A percentile compares a stretch with the other conserved stretches of the same genome.
Evolutionary conservation across 192 early-diverging fungal species (phyloP).

Genomic region (Linderina pennispora): DNA sequence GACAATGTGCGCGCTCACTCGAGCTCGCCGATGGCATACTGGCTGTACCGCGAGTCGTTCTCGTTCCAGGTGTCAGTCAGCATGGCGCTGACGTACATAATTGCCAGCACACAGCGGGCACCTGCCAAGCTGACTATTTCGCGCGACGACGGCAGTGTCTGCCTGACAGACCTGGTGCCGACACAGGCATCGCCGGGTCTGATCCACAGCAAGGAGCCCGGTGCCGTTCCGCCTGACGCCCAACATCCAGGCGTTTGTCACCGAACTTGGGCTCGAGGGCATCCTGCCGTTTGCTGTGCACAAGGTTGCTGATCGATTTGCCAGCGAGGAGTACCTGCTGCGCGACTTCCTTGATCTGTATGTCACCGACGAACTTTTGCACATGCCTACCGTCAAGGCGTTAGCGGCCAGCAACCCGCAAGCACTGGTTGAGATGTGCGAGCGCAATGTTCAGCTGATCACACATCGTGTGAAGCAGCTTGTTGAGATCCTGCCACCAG

Average conservation of each 20-base stretch:
- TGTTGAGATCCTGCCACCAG: constrained; percentile 29
- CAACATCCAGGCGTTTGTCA: constrained; percentile 93
- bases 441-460: constrained; percentile 43
- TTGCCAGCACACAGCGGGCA: constrained; percentile 79
- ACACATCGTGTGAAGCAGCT: constrained; percentile 24
- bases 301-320: constrained; percentile 77
- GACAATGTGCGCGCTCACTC: constrained; percentile 73
- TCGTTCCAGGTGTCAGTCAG: constrained; percentile 82
- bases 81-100: constrained; percentile 87
- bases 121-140: constrained; percentile 91
- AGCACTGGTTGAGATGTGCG: constrained; percentile 42
- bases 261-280: constrained; percentile 89
- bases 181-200: constrained; percentile 48
- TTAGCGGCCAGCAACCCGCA: constrained; percentile 38
- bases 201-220: constrained; percentile 66
- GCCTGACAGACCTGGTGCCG: constrained; percentile 81
- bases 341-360: constrained; percentile 93
- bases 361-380: constrained; percentile 88
- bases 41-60: constrained; percentile 93
- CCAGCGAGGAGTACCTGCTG: constrained; percentile 81
- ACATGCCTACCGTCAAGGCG: constrained; percentile 57
- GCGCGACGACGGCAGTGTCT: constrained; percentile 76
- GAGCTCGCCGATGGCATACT: constrained; percentile 80
- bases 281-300: constrained; percentile 79
- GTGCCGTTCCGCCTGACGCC: constrained; percentile 99